phyloP scores from a whole-genome alignment of 2,329 filamentous ascomycete species.

The Plectosphaerella sp. region DNA sequence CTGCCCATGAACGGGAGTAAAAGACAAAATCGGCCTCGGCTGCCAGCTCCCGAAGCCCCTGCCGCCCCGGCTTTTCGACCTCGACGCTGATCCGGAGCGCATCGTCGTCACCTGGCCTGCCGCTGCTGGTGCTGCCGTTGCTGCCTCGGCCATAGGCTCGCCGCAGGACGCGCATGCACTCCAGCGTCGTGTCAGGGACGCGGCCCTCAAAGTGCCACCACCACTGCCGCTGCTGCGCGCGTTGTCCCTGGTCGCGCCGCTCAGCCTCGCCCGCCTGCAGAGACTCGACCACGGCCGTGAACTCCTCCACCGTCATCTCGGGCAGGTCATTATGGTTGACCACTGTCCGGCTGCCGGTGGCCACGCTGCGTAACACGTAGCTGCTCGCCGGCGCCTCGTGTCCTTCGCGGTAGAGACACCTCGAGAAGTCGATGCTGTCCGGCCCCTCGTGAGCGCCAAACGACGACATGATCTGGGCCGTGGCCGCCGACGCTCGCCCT shows the following conservation, averaged over 20 bases:
- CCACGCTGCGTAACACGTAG: conserved; percentile 61
- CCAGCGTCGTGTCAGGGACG: conserved; percentile 54
- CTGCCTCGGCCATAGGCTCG: background rate
- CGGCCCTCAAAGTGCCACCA: conserved; percentile 71
- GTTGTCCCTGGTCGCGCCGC: background rate
- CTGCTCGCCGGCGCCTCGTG: conserved; percentile 57
- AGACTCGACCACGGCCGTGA: conserved; percentile 35
- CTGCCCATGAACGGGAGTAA: conserved; percentile 67
- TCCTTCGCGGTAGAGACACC: conserved; percentile 56
- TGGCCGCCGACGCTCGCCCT: conserved; percentile 41
- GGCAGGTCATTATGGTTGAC: conserved; percentile 65
- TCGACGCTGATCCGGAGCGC: conserved; percentile 57
- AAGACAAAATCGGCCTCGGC: conserved; percentile 66
- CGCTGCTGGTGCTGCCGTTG: background rate
- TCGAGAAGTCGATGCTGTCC: conserved; percentile 39
- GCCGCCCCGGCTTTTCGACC: conserved; percentile 63
- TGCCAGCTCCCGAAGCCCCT: conserved; percentile 55
- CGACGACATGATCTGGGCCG: conserved; percentile 47
- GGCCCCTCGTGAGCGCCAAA: conserved; percentile 32
- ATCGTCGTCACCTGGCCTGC: too few species aligned
- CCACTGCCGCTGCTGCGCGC: conserved; percentile 17
- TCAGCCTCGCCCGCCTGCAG: conserved; percentile 18
- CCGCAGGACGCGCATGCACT: conserved; percentile 55
- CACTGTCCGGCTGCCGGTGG: conserved; percentile 60
- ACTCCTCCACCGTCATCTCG: conserved; percentile 64